A percentile compares a stretch with the other conserved stretches of the same genome.
Conservation (phyloP, 257 asterid species). For the Petunia secreta region DNA sequence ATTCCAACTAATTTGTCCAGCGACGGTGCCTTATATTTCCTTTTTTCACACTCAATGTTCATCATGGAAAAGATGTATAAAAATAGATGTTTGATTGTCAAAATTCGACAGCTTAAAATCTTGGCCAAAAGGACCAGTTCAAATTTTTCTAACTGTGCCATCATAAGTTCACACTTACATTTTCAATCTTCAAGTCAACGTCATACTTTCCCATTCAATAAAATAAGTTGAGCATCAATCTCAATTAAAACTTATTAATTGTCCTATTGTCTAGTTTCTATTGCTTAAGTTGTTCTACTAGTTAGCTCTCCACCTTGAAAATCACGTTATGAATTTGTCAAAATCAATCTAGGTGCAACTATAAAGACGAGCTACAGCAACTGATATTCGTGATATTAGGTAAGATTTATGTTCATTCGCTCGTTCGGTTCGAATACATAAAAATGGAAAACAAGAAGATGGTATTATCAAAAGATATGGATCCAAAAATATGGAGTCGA, state of each 20-base stretch:
- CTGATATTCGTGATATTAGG: background rate
- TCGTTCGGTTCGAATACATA: no score
- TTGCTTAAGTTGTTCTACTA: background rate
- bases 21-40: background rate
- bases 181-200: constrained; percentile 17
- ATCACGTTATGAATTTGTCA: background rate
- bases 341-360: background rate
- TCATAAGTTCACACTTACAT: background rate
- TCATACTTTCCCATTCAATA: background rate
- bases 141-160: background rate
- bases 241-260: background rate
- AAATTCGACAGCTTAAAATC: background rate
- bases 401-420: no score
- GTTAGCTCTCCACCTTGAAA: background rate
- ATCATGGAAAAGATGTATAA: background rate
- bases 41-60: background rate
- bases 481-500: constrained; percentile 63
- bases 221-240: background rate
- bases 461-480: constrained; percentile 38
- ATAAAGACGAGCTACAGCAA: background rate
- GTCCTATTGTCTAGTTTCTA: background rate
- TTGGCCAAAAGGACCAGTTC: background rate
- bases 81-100: background rate
- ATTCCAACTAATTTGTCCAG: background rate
- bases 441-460: constrained; percentile 15